Evolutionary conservation across 2,329 filamentous ascomycete species (phyloP).

Genomic region (Pseudogymnoascus pannorum): DNA sequence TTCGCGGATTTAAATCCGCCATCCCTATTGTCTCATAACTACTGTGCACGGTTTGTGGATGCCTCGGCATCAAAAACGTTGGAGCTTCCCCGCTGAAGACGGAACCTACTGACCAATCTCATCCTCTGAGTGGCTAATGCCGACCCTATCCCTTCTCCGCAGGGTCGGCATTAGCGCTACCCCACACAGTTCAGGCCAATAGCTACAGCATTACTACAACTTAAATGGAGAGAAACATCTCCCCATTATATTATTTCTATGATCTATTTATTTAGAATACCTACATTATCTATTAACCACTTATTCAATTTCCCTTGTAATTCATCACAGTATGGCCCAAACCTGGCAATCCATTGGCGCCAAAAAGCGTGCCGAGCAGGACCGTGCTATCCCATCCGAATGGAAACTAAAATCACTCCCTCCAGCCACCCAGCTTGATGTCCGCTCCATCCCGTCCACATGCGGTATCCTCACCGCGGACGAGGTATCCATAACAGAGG

Average conservation of each 20-base stretch:
- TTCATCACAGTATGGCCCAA: constrained; percentile 1
- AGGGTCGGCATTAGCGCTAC: no score
- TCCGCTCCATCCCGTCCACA: constrained; percentile 19
- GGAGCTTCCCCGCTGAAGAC: neutral
- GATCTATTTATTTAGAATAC: neutral
- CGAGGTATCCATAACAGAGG: constrained; percentile 25
- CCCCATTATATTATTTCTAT: neutral
- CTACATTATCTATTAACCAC: neutral
- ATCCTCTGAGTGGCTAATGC: no score
- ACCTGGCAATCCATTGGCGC: constrained; percentile 17
- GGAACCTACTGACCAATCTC: no score
- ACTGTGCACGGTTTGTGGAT: neutral
- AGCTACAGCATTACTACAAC: neutral
- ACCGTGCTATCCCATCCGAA: constrained; percentile 22
- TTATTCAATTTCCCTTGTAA: neutral
- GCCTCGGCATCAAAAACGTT: neutral
- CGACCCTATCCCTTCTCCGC: no score
- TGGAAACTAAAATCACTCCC: constrained; percentile 23
- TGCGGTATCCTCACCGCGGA: constrained; percentile 21
- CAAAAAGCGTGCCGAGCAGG: constrained; percentile 21
- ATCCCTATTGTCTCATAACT: neutral
- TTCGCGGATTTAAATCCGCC: neutral
- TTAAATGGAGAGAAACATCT: neutral
- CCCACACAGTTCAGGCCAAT: neutral
- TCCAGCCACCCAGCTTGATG: constrained; percentile 17